Evolutionary conservation across 1,139 yeast genomes (phyloP), one percentile per base, ranked within the genome.

Genomic region (Scheffersomyces stambukii): DNA sequence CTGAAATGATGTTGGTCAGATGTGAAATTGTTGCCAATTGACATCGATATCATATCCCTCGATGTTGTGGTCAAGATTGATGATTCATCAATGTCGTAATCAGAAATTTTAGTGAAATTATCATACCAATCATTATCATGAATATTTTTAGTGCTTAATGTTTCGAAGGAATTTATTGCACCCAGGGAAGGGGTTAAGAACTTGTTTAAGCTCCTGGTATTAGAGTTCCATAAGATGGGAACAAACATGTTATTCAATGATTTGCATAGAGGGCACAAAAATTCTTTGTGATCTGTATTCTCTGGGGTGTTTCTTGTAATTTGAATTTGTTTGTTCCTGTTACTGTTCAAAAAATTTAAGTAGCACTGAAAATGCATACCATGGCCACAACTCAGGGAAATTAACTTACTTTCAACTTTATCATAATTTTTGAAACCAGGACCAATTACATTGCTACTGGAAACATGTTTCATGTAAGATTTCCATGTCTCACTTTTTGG

Each of bases 331-430:
- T 81, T 70, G 9, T 64, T 57, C 31, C 74, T 61, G 26, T 71
- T 67, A 12, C 75, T 67, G 28, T 64, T 64, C 46, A 77, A 58
- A 48, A 77, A 84, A 36, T 78, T 77, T 32, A 74, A 52, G 43
- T 81, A 83, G 48, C 98, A 91, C 19, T 74, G 70, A 41, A 74
- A 77, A 53, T 91, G 98, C 78, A 91, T 81, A 1, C 95, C 94
- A 56, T 91, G 98, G 0, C 96, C 95, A 60, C 98, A 91, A 30
- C 95, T 80, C 43, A 81, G 77, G 5, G 88, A 65, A 1, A 83
- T 77, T 6, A 80, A 60, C 30, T 69, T 69, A 28, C 59, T 64
- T 23, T 68, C 66, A 25, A 64, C 60, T 32, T 58, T 50, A 5
- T 57, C 54, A 13, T 49, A 55, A 10, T 55, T 46, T 1, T 78